Evolutionary conservation across 169 alveolate species (phyloP).

Genomic region (Cryptosporidium xiaoi): DNA sequence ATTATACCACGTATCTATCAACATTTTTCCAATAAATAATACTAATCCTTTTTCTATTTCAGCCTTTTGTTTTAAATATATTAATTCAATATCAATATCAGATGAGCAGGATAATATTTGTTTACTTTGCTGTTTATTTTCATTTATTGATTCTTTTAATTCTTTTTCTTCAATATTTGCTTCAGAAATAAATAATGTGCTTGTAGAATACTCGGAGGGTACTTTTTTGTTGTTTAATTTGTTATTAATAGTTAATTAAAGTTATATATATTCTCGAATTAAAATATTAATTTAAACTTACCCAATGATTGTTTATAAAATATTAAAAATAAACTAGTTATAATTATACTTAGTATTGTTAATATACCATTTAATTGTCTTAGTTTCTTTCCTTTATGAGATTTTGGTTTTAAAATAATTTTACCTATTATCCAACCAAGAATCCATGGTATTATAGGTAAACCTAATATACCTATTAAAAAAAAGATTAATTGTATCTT

Average conservation of each 20-base stretch:
- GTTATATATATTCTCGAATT: not conserved
- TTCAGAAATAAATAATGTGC: conserved; percentile 6
- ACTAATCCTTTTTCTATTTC: conserved; percentile 63
- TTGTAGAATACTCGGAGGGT: conserved; percentile 4
- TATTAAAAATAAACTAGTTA: not conserved
- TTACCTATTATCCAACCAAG: conserved; percentile 58
- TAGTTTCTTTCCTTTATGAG: conserved; percentile 54
- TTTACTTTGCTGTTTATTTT: not conserved
- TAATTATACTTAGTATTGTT: conserved; percentile 20
- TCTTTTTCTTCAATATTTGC: not conserved
- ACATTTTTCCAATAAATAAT: conserved; percentile 53
- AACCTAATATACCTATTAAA: conserved; percentile 56
- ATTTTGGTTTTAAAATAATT: conserved; percentile 26
- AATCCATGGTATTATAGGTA: conserved; percentile 57
- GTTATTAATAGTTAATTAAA: not conserved
- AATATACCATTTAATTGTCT: conserved; percentile 60
- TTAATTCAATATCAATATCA: conserved; percentile 48
- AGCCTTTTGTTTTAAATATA: conserved; percentile 15
- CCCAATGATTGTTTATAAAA: conserved; percentile 45
- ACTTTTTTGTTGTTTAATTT: not conserved
- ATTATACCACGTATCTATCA: conserved; percentile 38
- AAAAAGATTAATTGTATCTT: conserved; percentile 35
- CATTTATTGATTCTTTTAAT: not conserved
- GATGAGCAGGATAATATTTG: conserved; percentile 67
- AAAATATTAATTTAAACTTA: conserved; percentile 20